Base-by-base conservation (phyloP, 2,329 filamentous ascomycete genomes). In the Epicoccum nigrum region DNA sequence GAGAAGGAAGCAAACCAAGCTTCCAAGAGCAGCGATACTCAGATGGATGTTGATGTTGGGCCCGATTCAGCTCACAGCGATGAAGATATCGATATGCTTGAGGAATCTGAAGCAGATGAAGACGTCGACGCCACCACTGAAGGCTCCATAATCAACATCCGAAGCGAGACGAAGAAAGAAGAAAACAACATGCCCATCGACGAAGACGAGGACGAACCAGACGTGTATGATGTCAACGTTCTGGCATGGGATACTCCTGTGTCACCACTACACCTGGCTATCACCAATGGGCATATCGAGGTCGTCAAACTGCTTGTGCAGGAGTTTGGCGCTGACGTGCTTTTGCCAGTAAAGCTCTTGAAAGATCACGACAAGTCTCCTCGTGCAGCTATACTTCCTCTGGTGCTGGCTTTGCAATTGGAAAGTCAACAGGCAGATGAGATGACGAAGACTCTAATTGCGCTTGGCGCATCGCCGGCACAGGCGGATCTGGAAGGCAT, bases 221-320 rank as follows among this genome's bases (percentile, higher is more conserved):
- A 96, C 70, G 82, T 92, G 44, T 93, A 89, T 69, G 85, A 94
- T 59, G 81, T 92, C 53, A 86, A 95, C 58, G 82, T 88, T 1
- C 68, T 89, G n/a, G 84, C 89, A 1, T 96, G 91, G 91, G 90
- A 95, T 62, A 82, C 80, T 4, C 84, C 86, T 4, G 83, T 85
- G 50, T 88, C 87, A 11, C 85, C 91, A 1, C 78, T 95, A 4
- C 91, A 96, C 69, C 80, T 92, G 21, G 91, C 91, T 7, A 91
- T 95, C 54, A 70, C 89, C 1, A 83, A 84, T 53, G 90, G 89
- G 0, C 86, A 93, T 58, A 76, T 82, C 20, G 81, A 87, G 4
- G 82, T 86, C 9, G 88, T 93, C 12, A 83, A 86, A 50, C 71
- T 84, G 19, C 81, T 96, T 6, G 87, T 89, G 1, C 64, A 76